Evolutionary conservation across 768 basidiomycete genomes (phyloP).

Genomic region (Russula sp.): DNA sequence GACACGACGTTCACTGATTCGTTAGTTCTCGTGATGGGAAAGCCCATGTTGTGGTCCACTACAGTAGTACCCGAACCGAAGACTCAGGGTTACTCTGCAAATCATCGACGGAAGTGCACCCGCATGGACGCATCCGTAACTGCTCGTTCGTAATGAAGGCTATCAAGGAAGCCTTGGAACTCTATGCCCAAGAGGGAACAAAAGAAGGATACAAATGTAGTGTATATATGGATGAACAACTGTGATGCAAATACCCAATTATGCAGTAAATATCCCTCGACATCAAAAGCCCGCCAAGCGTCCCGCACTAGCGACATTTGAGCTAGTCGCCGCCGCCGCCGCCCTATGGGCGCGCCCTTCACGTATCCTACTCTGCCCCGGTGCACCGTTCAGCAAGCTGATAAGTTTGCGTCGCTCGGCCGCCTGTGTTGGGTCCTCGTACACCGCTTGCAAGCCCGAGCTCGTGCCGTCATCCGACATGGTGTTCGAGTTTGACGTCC

Average conservation of each 20-base stretch:
- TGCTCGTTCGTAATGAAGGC: background rate
- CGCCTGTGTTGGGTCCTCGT: slow-evolving; percentile 23
- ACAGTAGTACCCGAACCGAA: background rate
- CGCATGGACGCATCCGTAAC: background rate
- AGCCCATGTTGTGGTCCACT: too few relatives aligned
- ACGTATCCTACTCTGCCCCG: slow-evolving; percentile 14
- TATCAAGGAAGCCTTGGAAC: background rate
- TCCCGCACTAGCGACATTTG: background rate
- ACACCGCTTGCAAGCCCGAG: slow-evolving; percentile 20
- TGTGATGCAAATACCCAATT: background rate
- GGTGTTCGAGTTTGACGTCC: background rate
- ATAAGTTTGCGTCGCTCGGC: slow-evolving; percentile 22
- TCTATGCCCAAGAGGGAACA: background rate
- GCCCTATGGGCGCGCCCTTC: background rate
- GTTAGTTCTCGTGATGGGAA: background rate
- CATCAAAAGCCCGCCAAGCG: slow-evolving; percentile 17
- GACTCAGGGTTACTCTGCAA: background rate
- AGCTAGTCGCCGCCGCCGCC: background rate
- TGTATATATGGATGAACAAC: background rate
- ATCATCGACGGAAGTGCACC: too few relatives aligned
- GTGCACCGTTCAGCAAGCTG: slow-evolving; percentile 21
- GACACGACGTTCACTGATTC: background rate
- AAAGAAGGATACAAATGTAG: slow-evolving; percentile 6
- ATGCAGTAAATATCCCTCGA: background rate
- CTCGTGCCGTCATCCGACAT: slow-evolving; percentile 9